Evolutionary conservation across 768 basidiomycete genomes (phyloP).

Genomic region (Tephrocybe sp.): DNA sequence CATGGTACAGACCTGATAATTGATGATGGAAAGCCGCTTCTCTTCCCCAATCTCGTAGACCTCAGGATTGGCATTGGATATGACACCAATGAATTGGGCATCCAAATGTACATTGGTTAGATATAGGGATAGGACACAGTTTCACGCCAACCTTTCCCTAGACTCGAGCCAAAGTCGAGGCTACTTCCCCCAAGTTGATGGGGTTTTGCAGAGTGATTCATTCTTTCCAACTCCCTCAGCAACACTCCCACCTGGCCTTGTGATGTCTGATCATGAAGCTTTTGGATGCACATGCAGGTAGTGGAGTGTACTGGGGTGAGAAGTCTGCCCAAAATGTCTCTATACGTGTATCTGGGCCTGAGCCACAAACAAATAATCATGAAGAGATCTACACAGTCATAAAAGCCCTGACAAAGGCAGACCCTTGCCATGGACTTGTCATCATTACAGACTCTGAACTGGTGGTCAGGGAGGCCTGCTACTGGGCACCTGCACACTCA

Average conservation of each 20-base stretch:
- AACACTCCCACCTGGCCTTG: not conserved
- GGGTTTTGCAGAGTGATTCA: too few species aligned
- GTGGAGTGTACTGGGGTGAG: constrained; percentile 5
- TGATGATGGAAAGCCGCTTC: not conserved
- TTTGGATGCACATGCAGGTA: not conserved
- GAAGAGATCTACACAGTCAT: not conserved
- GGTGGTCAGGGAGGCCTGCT: constrained; percentile 31
- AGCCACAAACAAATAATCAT: not conserved
- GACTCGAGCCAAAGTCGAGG: too few species aligned
- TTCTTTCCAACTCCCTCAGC: not conserved
- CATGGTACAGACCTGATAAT: not conserved
- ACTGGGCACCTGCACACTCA: constrained; percentile 32
- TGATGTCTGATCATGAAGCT: not conserved
- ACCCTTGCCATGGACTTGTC: not conserved
- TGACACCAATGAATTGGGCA: not conserved
- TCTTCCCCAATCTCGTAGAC: not conserved
- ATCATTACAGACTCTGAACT: constrained; percentile 15
- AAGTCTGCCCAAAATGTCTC: not conserved
- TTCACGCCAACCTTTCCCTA: too few species aligned
- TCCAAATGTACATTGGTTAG: not conserved
- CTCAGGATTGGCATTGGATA: not conserved
- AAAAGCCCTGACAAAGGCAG: not conserved
- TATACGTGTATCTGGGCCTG: not conserved
- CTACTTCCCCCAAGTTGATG: too few species aligned
- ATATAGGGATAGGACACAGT: too few species aligned